Evolutionary conservation across 139 green algal species (phyloP), one percentile per base, ranked within the genome.

Genomic region (Chlamydomonas sphaeroides): DNA sequence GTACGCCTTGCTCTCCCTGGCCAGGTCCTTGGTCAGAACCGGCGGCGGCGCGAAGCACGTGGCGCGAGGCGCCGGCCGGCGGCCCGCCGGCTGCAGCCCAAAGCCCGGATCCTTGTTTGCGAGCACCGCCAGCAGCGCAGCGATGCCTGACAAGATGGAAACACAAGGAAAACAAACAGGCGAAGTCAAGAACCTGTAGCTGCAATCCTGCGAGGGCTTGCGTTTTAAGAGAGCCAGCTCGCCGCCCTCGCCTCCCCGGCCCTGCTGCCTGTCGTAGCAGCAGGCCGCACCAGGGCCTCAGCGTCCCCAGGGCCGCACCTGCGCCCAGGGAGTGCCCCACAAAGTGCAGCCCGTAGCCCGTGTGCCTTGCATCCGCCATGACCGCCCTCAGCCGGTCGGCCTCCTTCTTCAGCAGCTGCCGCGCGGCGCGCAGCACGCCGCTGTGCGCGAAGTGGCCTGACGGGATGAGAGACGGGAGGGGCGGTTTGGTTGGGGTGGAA

Each of bases 301-400:
- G 18, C 49, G 10, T 20, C 49, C 49, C 21, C 2, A 17, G 23
- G 18, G 42, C 5, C 77, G 1, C 65, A 84, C 77, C 77, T 67
- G 65, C 77, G 10, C 77, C 77, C 48, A 65, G 25, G 30, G 65
- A 76, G 77, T 84, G 77, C 1, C 77, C 77, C 48, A 75, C 59
- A 26, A 71, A 25, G 65, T 70, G 77, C 48, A 84, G 49, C 17
- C 48, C 63, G 65, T 75, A 84, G 0, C 65, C 48, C 28, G 65
- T 65, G 30, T 68, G 35, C 33, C 48, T n/a, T n/a, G n/a, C n/a
- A n/a, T n/a, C 65, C 48, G 18, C 35, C 65, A 84, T n/a, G 48
- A 48, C 77, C 26, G 20, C 30, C 45, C 65, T 65, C 65, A 84
- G 63, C 35, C 26, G 26, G 20, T 6, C 48, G 45, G 5, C 26